Conservation (phyloP, 2,329 filamentous ascomycete genomes). For the Rasamsonia emersonii region DNA sequence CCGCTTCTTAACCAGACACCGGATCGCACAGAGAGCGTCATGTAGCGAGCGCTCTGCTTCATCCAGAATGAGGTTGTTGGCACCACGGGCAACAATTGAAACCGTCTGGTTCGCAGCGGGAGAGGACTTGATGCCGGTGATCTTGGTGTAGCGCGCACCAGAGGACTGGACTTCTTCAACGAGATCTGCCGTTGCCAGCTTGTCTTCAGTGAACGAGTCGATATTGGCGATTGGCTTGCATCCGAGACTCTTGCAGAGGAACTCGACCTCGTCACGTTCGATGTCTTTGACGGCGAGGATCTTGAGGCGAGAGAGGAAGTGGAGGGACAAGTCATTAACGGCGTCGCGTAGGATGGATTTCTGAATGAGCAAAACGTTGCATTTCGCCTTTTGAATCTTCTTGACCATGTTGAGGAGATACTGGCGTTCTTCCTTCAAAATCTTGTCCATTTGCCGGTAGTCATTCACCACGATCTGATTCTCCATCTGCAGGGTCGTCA, state of each 20-base stretch:
- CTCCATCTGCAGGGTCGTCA: conserved; percentile 63
- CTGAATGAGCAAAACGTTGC: conserved; percentile 95
- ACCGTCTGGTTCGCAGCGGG: conserved; percentile 61
- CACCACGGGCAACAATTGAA: conserved; percentile 87
- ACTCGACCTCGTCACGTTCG: conserved; percentile 96
- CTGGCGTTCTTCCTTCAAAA: conserved; percentile 95
- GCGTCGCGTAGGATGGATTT: conserved; percentile 97
- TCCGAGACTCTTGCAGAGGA: conserved; percentile 97
- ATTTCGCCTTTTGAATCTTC: conserved; percentile 99
- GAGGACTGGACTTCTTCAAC: conserved; percentile 85
- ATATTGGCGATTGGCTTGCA: conserved; percentile 99
- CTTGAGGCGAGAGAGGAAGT: conserved; percentile 95
- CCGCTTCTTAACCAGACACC: conserved; percentile 98
- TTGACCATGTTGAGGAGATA: conserved; percentile 98
- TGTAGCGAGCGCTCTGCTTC: conserved; percentile 95
- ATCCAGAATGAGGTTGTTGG: conserved; percentile 88
- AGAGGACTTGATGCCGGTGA: conserved; percentile 78
- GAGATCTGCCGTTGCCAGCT: conserved; percentile 85
- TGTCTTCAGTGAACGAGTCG: conserved; percentile 97
- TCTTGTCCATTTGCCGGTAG: conserved; percentile 99
- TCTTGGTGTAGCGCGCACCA: conserved; percentile 87
- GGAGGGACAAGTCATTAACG: conserved; percentile 92
- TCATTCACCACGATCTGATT: conserved; percentile 99
- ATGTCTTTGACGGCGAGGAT: conserved; percentile 96
- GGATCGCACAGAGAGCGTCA: conserved; percentile 94